Percentiles rank a stretch among this genome's conserved stretches.
Conservation (phyloP, 2,329 filamentous ascomycete genomes). For the Neonectria punicea region DNA sequence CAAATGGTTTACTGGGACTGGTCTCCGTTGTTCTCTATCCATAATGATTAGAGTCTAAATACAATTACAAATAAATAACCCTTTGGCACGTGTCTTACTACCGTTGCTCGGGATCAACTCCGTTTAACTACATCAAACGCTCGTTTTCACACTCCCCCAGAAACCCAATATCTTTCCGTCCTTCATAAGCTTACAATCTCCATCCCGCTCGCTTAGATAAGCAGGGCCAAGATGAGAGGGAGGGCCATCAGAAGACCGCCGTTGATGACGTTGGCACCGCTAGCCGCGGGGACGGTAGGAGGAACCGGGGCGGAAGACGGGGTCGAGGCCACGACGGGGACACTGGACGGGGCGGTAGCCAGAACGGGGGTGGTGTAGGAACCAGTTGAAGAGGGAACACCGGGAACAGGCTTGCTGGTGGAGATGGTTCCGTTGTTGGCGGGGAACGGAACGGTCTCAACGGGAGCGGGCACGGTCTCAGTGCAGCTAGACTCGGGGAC, state of each 20-base stretch:
- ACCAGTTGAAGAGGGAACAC: background rate
- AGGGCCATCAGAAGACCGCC: slow-evolving; percentile 26
- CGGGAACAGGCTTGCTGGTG: slow-evolving; percentile 13
- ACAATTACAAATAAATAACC: no score
- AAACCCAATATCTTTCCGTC: no score
- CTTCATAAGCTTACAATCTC: background rate
- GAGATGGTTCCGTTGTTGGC: slow-evolving; percentile 30
- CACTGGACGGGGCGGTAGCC: background rate
- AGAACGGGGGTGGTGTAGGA: background rate
- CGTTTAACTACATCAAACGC: no score
- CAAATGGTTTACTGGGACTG: no score
- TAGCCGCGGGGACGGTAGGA: slow-evolving; percentile 18
- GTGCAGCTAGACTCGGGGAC: slow-evolving; percentile 14
- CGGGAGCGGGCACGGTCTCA: slow-evolving; percentile 16
- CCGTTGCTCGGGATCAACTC: no score
- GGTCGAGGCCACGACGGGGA: background rate
- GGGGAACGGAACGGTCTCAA: slow-evolving; percentile 25
- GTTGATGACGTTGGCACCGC: slow-evolving; percentile 27
- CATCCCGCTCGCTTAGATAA: slow-evolving; percentile 3
- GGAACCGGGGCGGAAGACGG: slow-evolving; percentile 13
- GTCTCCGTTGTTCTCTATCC: no score
- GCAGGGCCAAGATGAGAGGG: slow-evolving; percentile 27
- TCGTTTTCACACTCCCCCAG: no score
- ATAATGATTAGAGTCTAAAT: no score
- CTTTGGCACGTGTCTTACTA: no score